Evolutionary conservation across 805 yeast species (phyloP), one percentile per base, ranked within the genome.

Genomic region (Lachancea nothofagi): DNA sequence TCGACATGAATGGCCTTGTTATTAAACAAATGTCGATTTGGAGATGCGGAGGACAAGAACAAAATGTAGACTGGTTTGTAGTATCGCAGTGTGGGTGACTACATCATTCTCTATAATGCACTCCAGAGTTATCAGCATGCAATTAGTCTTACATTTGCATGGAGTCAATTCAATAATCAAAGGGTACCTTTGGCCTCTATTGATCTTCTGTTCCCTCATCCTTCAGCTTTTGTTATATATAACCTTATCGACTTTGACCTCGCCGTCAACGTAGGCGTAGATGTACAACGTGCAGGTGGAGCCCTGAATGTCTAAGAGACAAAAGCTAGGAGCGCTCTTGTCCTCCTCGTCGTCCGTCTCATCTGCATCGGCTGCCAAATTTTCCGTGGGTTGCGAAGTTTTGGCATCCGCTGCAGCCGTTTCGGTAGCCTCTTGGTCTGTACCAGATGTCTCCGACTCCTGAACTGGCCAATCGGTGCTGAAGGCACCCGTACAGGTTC

Each of bases 401-500:
- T 40, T 23, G 17, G 36, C 55, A 15, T 57, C 47, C 24, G 49
- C 63, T 13, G 49, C 2, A 22, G 32, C 18, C 44, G 36, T 33
- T n/a, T 47, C 49, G 19, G 43, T 57, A 15, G 50, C 54, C 18
- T 61, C 62, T 23, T 59, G 59, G 1, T 51, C 53, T 20, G 61
- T 49, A 4, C 55, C 57, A 9, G 57, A 57, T 8, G 59, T 67
- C 80, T 14, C 73, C 77, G 19, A 33, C 17, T 42, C 42, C 2
- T 69, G 72, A 5, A 67, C 70, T 42, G 79, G 79, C 64, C 79
- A 77, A 53, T 79, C 81, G 23, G 83, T 73, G 30, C 74, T 72
- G 48, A 74, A 77, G 0, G 97, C 96, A 19, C 98, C 98, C 0
- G 97, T 89, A 29, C 95, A 95, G 56, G 95, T 83, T 0, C 98